A percentile compares a stretch with the other conserved stretches of the same genome.
Evolutionary conservation across 1,284 basidiomycete species (phyloP).

Genomic region (Dichomitus squalens): DNA sequence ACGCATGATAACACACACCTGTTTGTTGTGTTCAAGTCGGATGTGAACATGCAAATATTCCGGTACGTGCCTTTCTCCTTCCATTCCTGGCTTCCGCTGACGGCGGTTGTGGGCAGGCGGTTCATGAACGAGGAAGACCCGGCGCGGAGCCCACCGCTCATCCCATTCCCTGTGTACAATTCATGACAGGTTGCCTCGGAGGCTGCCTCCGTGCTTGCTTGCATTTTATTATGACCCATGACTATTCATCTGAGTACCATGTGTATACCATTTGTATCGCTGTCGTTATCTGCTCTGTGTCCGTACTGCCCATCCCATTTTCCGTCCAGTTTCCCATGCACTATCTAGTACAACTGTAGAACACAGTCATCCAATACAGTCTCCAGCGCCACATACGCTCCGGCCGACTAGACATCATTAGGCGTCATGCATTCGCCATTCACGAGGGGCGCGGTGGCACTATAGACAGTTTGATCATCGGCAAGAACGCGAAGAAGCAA

Average conservation of each 20-base stretch:
- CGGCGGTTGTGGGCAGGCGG: slow-evolving; percentile 39
- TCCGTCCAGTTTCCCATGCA: background rate
- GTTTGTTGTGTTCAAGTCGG: slow-evolving; percentile 85
- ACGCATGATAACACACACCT: slow-evolving; percentile 81
- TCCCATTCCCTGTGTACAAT: slow-evolving; percentile 30
- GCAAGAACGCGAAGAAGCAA: background rate
- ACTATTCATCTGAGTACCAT: background rate
- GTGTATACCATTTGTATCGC: background rate
- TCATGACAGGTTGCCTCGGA: slow-evolving; percentile 8
- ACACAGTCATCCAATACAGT: slow-evolving; percentile 1
- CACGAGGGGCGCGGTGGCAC: background rate
- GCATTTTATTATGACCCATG: background rate
- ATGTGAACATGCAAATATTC: slow-evolving; percentile 29
- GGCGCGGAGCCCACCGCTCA: slow-evolving; percentile 52
- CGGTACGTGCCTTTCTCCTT: slow-evolving; percentile 17
- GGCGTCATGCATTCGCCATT: no score
- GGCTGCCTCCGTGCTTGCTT: background rate
- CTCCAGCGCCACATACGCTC: background rate
- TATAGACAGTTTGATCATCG: background rate
- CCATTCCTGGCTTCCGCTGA: slow-evolving; percentile 5
- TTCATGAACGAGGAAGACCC: slow-evolving; percentile 64
- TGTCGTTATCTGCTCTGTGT: slow-evolving; percentile 1
- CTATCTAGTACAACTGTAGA: background rate
- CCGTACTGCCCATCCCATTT: background rate
- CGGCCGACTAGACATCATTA: no score